Percentiles rank a stretch among this genome's conserved stretches.
phyloP scores from a whole-genome alignment of 768 basidiomycete genomes.

The Clitopilus passeckerianus region DNA sequence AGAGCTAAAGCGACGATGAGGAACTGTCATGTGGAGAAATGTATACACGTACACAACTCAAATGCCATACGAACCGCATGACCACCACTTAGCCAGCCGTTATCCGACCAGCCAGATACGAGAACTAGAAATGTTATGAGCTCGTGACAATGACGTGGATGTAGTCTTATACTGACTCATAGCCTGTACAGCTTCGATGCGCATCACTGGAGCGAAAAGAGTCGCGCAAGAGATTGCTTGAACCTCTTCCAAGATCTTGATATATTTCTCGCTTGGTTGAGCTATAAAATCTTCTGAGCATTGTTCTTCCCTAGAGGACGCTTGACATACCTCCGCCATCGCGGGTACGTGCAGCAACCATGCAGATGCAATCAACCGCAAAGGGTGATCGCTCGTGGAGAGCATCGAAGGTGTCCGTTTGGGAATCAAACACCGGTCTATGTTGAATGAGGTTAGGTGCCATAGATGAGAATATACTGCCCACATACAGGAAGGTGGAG shows the following conservation, averaged over 20 bases:
- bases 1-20: slow-evolving; percentile 45
- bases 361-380: slow-evolving; percentile 88
- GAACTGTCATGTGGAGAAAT: neutral
- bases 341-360: slow-evolving; percentile 87
- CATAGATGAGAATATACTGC: neutral
- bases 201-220: slow-evolving; percentile 79
- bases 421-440: slow-evolving; percentile 78
- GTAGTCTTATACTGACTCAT: slow-evolving; percentile 63
- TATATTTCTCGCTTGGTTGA: slow-evolving; percentile 68
- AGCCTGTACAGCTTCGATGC: slow-evolving; percentile 87
- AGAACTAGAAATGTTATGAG: slow-evolving; percentile 49
- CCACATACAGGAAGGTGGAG: slow-evolving; percentile 65
- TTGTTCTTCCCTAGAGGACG: neutral
- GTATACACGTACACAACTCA: slow-evolving; percentile 67
- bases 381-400: slow-evolving; percentile 90
- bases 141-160: neutral
- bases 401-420: slow-evolving; percentile 80
- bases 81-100: slow-evolving; percentile 92
- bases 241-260: slow-evolving; percentile 76
- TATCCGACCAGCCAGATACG: slow-evolving; percentile 92
- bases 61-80: slow-evolving; percentile 98
- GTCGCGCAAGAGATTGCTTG: slow-evolving; percentile 81
- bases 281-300: slow-evolving; percentile 33
- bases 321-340: slow-evolving; percentile 74
- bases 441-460: neutral